Conservation (phyloP, 2,329 filamentous ascomycete species). For the Rachicladosporium sp. region DNA sequence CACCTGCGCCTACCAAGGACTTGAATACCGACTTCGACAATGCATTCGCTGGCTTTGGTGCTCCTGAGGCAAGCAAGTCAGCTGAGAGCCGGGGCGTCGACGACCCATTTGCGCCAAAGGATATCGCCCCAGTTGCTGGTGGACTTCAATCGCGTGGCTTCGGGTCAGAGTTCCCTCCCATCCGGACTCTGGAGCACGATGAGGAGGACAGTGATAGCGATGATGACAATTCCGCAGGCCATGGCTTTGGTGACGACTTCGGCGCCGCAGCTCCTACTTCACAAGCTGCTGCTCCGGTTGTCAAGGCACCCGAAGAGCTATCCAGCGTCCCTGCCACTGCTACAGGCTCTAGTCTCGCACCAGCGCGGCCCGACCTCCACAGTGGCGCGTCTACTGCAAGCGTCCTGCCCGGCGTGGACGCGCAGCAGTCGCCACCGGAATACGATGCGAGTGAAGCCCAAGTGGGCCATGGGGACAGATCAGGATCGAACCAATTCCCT, state of each 20-base stretch:
- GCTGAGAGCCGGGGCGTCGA: slow-evolving; percentile 1
- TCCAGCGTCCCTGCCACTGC: slow-evolving; percentile 1
- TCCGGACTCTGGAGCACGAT: slow-evolving; percentile 70
- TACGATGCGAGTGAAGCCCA: slow-evolving; percentile 36
- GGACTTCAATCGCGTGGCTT: slow-evolving; percentile 17
- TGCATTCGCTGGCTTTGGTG: slow-evolving; percentile 64
- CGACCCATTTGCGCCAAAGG: slow-evolving; percentile 32
- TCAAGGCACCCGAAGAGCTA: slow-evolving; percentile 1
- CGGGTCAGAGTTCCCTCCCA: slow-evolving; percentile 70
- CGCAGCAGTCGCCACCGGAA: slow-evolving; percentile 46
- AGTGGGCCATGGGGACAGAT: slow-evolving; percentile 20
- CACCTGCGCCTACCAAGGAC: slow-evolving; percentile 42
- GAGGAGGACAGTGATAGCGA: slow-evolving; percentile 84
- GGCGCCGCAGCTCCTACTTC: slow-evolving; percentile 44
- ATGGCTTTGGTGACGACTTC: slow-evolving; percentile 88
- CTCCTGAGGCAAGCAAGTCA: slow-evolving; percentile 16
- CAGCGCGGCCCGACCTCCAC: slow-evolving; percentile 5
- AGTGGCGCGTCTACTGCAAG: slow-evolving; percentile 22
- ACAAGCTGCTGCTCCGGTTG: slow-evolving; percentile 2
- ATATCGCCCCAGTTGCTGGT: slow-evolving; percentile 11
- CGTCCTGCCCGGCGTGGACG: slow-evolving; percentile 39
- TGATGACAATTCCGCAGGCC: slow-evolving; percentile 40
- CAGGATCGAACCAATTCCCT: slow-evolving; percentile 31
- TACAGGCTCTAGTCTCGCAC: slow-evolving; percentile 2
- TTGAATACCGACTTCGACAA: slow-evolving; percentile 56